phyloP scores from a whole-genome alignment of 345 rosid species.

The Barbarea vulgaris region DNA sequence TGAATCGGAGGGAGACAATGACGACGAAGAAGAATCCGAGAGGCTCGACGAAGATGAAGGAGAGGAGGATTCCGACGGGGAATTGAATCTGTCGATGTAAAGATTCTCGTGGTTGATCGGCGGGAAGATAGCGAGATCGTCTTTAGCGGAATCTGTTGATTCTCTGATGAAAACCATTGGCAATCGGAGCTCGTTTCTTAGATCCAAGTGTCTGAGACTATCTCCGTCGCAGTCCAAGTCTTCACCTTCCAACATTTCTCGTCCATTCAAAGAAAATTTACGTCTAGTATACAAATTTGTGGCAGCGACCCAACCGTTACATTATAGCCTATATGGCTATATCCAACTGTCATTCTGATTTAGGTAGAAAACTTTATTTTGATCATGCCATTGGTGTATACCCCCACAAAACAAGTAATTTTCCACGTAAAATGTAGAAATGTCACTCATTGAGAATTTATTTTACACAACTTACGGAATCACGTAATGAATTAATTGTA shows the following conservation, averaged over 20 bases:
- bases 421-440: background rate
- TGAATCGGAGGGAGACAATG: too few relatives aligned
- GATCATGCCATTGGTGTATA: background rate
- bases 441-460: background rate
- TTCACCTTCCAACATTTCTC: slow-evolving; percentile 27
- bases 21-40: too few relatives aligned
- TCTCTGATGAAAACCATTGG: slow-evolving; percentile 47
- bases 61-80: too few relatives aligned
- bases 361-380: background rate
- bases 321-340: too few relatives aligned
- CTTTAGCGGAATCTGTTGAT: slow-evolving; percentile 1
- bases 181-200: background rate
- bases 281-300: too few relatives aligned
- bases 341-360: background rate
- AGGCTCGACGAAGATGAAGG: too few relatives aligned
- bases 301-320: too few relatives aligned
- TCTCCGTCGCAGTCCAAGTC: slow-evolving; percentile 1
- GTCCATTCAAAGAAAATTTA: background rate
- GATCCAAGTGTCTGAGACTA: background rate
- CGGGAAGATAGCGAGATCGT: slow-evolving; percentile 45
- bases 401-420: background rate
- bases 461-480: background rate
- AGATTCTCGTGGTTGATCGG: too few relatives aligned
- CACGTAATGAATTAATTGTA: background rate
- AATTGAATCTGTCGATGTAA: too few relatives aligned